Conservation (phyloP, 345 rosid species). For the Luvunga scandens region DNA sequence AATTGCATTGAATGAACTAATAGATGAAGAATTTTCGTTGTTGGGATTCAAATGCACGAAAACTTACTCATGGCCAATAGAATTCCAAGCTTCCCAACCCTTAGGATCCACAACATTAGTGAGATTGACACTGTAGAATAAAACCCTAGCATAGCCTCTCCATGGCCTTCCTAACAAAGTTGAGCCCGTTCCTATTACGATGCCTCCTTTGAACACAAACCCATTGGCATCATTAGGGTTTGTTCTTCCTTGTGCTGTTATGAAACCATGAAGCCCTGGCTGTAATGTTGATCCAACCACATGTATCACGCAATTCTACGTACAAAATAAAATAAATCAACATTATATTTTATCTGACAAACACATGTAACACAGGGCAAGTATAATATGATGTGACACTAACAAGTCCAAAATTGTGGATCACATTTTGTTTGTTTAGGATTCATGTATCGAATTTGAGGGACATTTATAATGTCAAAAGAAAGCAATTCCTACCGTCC, state of each 20-base stretch:
- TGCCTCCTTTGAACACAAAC: constrained; percentile 56
- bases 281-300: constrained; percentile 36
- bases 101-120: constrained; percentile 25
- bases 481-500: too few species aligned
- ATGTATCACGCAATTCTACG: constrained; percentile 47
- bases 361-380: neutral
- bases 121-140: constrained; percentile 40
- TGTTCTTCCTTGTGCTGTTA: constrained; percentile 58
- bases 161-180: constrained; percentile 57
- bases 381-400: neutral
- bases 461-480: too few species aligned
- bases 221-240: constrained; percentile 36
- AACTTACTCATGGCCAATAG: constrained; percentile 34
- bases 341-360: neutral
- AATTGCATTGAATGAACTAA: too few species aligned
- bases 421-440: neutral
- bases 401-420: neutral
- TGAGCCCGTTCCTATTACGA: constrained; percentile 35
- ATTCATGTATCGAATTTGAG: too few species aligned
- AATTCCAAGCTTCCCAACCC: constrained; percentile 55
- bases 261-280: constrained; percentile 38
- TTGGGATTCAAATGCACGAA: neutral
- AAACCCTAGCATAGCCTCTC: constrained; percentile 49
- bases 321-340: neutral
- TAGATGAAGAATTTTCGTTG: too few species aligned